Base-by-base conservation (phyloP, 1,139 yeast genomes). In the Taiozyma onychis region DNA sequence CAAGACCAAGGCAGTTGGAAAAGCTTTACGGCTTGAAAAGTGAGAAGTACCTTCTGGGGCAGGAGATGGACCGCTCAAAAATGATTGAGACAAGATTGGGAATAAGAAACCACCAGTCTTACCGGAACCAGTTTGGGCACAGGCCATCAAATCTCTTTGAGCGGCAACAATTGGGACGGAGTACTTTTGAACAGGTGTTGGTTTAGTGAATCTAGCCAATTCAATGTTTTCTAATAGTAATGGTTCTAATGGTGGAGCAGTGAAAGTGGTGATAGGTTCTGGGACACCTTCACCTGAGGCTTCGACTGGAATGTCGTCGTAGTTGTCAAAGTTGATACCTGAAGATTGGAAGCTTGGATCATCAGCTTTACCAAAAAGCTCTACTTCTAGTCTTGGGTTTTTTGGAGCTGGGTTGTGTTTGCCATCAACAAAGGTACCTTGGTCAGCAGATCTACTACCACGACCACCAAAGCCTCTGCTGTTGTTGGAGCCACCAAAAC, bases 121-220 rank as follows among this genome's bases (percentile, higher is more conserved):
- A 81, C 99, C 99, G 52, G 98, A 91, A 88, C 95, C 98, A 63
- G 99, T 93, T 78, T 93, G 99, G 57, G 99, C 99, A 84, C 99
- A 93, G 44, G 99, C 99, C 99, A 93, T 93, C 75, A 93, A 83
- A 74, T 93, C 99, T 76, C 99, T 85, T 64, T 96, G 96, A 49
- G 77, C 83, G 54, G 96, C 90, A 60, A 95, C 96, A 64, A 95
- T 93, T 58, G 99, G 99, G 60, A 93, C 89, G 47, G 99, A 93
- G 78, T 93, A 93, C 74, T 93, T 93, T 72, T 93, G 99, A 52
- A 93, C 99, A 48, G 99, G 99, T 43, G 99, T 93, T 65, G 99
- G 99, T 73, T 80, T 89, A 58, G 87, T 82, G 78, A 93, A 95
- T 72, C 97, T 83, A 45, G 98, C 95, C 59, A 86, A 76, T 58